Conservation (phyloP, 768 basidiomycete genomes). For the Hygrophoropsis aurantiaca region DNA sequence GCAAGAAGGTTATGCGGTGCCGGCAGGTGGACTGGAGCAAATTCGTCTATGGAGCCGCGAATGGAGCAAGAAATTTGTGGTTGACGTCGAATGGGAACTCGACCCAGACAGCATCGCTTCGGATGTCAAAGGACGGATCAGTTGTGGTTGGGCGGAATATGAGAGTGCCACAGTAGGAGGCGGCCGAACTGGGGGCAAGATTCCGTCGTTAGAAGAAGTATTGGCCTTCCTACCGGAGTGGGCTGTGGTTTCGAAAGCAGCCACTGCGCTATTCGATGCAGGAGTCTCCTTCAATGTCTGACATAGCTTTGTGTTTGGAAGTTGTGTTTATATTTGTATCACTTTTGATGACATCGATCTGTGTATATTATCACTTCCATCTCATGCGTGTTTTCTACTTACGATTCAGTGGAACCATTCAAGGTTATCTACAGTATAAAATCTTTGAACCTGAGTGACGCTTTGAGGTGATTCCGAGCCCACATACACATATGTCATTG, state of each 20-base stretch:
- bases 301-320: too few species aligned
- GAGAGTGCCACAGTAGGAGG: slow-evolving; percentile 54
- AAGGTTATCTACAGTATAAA: too few species aligned
- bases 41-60: slow-evolving; percentile 60
- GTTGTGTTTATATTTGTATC: too few species aligned
- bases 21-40: slow-evolving; percentile 34
- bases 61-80: slow-evolving; percentile 54
- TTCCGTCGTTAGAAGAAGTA: slow-evolving; percentile 72
- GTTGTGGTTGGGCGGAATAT: slow-evolving; percentile 71
- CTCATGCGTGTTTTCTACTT: neutral
- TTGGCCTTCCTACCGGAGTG: slow-evolving; percentile 64
- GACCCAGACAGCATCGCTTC: slow-evolving; percentile 9
- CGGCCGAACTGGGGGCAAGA: slow-evolving; percentile 39
- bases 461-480: too few species aligned
- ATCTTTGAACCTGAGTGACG: too few species aligned
- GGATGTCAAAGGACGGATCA: slow-evolving; percentile 44
- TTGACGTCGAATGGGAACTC: slow-evolving; percentile 51
- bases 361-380: neutral
- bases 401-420: neutral
- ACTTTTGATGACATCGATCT: too few species aligned
- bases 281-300: slow-evolving; percentile 6
- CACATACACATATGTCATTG: too few species aligned
- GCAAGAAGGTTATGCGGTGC: slow-evolving; percentile 43
- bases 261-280: slow-evolving; percentile 61
- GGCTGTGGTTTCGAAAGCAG: slow-evolving; percentile 58